These are phyloP conservation scores for Mycena polygramma DNA, from an alignment of 768 basidiomycete species.

Conservation along the genomic window DNA sequence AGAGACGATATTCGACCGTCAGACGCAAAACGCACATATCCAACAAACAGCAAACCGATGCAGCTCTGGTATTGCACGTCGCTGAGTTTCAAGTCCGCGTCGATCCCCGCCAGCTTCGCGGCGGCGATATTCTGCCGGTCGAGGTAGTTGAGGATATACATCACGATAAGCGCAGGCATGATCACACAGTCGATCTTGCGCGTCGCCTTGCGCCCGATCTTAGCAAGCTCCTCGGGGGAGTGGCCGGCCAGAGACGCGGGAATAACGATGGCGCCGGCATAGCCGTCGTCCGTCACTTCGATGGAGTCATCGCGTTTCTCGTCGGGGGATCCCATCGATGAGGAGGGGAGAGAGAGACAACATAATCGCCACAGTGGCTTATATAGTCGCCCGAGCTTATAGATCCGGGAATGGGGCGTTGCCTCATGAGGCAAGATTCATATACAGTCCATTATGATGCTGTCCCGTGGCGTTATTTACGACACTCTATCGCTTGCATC, in stretches of 20 bases:
- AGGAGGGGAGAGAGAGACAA: not conserved
- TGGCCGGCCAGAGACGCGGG: conserved; percentile 28
- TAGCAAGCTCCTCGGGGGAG: conserved; percentile 17
- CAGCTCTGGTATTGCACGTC: conserved; percentile 35
- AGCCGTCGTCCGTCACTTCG: not conserved
- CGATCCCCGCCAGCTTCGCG: conserved; percentile 30
- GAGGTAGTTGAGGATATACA: conserved; percentile 37
- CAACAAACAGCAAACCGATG: conserved; percentile 30
- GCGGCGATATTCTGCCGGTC: conserved; percentile 37
- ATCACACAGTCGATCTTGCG: conserved; percentile 30
- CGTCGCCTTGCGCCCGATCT: conserved; percentile 25
- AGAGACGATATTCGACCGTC: not conserved
- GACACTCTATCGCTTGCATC: too few relatives aligned
- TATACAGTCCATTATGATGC: too few relatives aligned
- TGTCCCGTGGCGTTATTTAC: too few relatives aligned
- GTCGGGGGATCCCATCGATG: conserved; percentile 11
- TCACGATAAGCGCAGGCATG: conserved; percentile 31
- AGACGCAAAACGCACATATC: conserved; percentile 23
- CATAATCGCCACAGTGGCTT: not conserved
- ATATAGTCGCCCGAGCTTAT: not conserved
- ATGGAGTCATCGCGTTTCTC: conserved; percentile 19
- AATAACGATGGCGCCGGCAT: not conserved
- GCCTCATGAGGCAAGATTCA: too few relatives aligned
- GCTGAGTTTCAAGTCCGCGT: conserved; percentile 23
- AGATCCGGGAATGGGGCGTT: not conserved